These are phyloP conservation scores for Collybia nuda DNA, from an alignment of 768 basidiomycete genomes.

Conservation along the genomic window DNA sequence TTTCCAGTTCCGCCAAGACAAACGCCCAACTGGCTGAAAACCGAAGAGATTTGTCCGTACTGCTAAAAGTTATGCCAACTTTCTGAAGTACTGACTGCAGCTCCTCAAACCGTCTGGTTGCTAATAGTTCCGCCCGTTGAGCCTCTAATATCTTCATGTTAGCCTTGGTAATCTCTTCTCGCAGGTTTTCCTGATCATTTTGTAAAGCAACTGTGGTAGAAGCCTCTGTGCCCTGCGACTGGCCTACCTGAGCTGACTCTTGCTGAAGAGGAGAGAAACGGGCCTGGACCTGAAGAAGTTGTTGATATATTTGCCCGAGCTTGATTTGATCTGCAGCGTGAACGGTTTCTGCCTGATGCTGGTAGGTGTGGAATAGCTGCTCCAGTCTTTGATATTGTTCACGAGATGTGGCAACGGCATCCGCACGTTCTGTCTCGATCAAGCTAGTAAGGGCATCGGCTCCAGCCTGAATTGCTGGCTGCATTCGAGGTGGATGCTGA, in stretches of 20 bases:
- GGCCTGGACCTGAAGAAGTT: background rate
- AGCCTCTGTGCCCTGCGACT: background rate
- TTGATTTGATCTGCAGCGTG: constrained; percentile 7
- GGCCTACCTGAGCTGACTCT: constrained; percentile 7
- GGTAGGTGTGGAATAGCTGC: constrained; percentile 6
- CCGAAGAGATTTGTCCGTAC: constrained; percentile 12
- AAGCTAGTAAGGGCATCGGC: constrained; percentile 19
- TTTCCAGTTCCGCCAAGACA: constrained; percentile 14
- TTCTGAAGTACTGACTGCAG: constrained; percentile 10
- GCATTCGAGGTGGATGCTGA: constrained; percentile 1
- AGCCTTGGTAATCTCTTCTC: background rate
- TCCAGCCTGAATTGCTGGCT: constrained; percentile 15
- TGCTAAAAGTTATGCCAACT: constrained; percentile 14
- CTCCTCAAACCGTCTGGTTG: constrained; percentile 9
- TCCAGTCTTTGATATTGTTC: constrained; percentile 10
- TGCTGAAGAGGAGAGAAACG: constrained; percentile 6
- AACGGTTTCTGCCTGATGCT: constrained; percentile 3
- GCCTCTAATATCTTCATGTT: background rate
- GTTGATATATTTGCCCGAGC: background rate
- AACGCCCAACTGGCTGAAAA: constrained; percentile 16
- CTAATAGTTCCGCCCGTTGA: constrained; percentile 1
- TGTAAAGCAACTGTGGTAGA: background rate
- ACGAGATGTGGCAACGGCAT: constrained; percentile 10
- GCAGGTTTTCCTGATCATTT: background rate
- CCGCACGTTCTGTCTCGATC: constrained; percentile 18